Evolutionary conservation across 106 monocot genomes (phyloP), one percentile per base, ranked within the genome.

Genomic region (Chionographis japonica): DNA sequence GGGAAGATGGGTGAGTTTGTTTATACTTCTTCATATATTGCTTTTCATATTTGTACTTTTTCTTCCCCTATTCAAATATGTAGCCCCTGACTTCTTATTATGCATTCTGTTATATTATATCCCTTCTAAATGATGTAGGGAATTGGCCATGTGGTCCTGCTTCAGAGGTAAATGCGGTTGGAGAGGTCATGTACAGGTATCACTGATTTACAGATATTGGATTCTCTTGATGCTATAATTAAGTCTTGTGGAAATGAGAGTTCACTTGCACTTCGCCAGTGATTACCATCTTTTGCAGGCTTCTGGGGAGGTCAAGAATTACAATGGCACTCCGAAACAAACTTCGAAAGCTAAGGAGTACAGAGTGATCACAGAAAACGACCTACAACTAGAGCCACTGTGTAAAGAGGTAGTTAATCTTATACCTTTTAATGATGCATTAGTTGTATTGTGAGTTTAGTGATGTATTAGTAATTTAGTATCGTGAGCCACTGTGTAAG

Each of bases 81-180:
- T 46, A 46, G 9, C 9, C 2, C 46, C 9, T 46, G 46, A 46
- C 8, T 2, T 6, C 5, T 6, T 6, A 46, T 5, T 46, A 46
- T 46, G 46, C 46, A 5, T 46, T 46, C 9, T 6, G 9, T 46
- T 46, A 10, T 46, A 6, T 10, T 46, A 46, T 54, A 9, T 67
- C 8, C 11, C 17, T 61, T 66, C 10, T 49, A 46, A 4, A 10
- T 64, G 17, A 5, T 60, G 18, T 60, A 73, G 77, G 72, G 72
- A 63, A 15, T 50, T 71, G 20, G 88, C 88, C 36, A 55, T 71
- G 58, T 95, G 95, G 95, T 52, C 39, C 12, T 95, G 95, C 81
- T 82, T 84, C 63, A 88, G 95, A 79, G 79, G 41, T 54, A 88
- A 83, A 69, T 95, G 95, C 76, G 86, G 86, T 38, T 91, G 86